These are phyloP conservation scores for Apophysomyces variabilis DNA, from an alignment of 371 early-diverging fungal species.

Conservation along the genomic window DNA sequence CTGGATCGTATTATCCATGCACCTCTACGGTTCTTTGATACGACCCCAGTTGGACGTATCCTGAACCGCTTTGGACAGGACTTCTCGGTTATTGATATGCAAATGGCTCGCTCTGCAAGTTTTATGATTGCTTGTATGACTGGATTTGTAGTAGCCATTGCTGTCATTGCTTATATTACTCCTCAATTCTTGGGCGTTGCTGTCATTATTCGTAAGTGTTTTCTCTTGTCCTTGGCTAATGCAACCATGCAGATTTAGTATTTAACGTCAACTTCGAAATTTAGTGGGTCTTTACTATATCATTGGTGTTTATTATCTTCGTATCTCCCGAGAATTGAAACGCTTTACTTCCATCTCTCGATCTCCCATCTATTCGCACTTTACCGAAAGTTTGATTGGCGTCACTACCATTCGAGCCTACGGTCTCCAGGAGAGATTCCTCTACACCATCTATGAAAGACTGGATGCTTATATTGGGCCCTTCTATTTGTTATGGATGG, in stretches of 20 bases:
- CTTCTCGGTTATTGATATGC: slow-evolving; percentile 39
- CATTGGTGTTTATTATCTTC: slow-evolving; percentile 68
- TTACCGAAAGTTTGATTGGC: slow-evolving; percentile 72
- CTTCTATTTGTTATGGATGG: slow-evolving; percentile 81
- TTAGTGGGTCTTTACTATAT: slow-evolving; percentile 29
- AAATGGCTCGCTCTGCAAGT: slow-evolving; percentile 38
- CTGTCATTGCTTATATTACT: slow-evolving; percentile 61
- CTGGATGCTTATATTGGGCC: slow-evolving; percentile 73
- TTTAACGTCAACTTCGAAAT: neutral
- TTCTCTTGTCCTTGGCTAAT: neutral
- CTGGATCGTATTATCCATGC: slow-evolving; percentile 67
- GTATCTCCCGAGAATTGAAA: slow-evolving; percentile 79
- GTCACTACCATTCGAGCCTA: slow-evolving; percentile 76
- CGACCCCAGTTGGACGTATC: slow-evolving; percentile 91
- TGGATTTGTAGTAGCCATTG: slow-evolving; percentile 59
- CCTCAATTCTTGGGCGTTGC: slow-evolving; percentile 60
- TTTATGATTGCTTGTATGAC: slow-evolving; percentile 43
- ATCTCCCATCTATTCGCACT: slow-evolving; percentile 76
- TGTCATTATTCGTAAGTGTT: slow-evolving; percentile 10
- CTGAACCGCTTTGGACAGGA: slow-evolving; percentile 86
- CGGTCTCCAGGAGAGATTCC: slow-evolving; percentile 65
- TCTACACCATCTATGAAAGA: slow-evolving; percentile 55
- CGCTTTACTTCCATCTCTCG: slow-evolving; percentile 78
- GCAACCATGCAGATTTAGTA: too few relatives aligned
- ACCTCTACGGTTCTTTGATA: slow-evolving; percentile 86